Evolutionary conservation across 2,329 filamentous ascomycete species (phyloP), one percentile per base, ranked within the genome.

Genomic region (Arachnomyces sp.): DNA sequence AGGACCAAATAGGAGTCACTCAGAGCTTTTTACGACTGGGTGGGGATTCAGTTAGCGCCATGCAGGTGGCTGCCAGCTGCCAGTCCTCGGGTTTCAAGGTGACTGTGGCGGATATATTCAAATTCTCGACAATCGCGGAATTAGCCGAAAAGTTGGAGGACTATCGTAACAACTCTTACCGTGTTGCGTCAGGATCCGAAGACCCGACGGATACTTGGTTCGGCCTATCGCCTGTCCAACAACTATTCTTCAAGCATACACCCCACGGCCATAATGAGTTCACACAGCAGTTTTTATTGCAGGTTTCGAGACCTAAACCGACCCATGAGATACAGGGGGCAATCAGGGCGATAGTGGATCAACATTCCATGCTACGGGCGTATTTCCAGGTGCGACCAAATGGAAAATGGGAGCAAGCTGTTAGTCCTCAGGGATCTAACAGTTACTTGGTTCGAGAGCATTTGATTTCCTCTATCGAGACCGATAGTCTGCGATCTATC

Each of bases 1-100:
- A 42, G 7, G 44, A 46, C 1, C 38, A 46, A 3, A 50, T 56
- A 34, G 40, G 49, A 15, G 36, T 47, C 9, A 46, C 56, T 14
- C 49, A 55, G 15, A 53, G 50, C 16, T 61, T 61, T 39, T 58
- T 61, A 39, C 44, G 48, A 14, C 42, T 59, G 36, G 45, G 58
- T 12, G 57, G 57, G 15, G 56, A 58, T 33, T 57, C 54, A 7
- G 44, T 60, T 13, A 47, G 46, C 12, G 49, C 50, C 3, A 52
- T 55, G 51, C 45, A 52, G 32, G 49, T 54, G 17, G 49, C 45
- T 47, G 40, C 44, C n/a, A 44, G 37, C 34, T 49, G 43, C 31
- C 43, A 43, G 6, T 38, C 44, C 5, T 40, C 46, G 29, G 45
- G 48, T 14, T 36, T 53, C 18, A 25, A 34, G 29, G 38, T 51